Base-by-base conservation (phyloP, 805 yeast species). In the Tetrapisispora iriomotensis region DNA sequence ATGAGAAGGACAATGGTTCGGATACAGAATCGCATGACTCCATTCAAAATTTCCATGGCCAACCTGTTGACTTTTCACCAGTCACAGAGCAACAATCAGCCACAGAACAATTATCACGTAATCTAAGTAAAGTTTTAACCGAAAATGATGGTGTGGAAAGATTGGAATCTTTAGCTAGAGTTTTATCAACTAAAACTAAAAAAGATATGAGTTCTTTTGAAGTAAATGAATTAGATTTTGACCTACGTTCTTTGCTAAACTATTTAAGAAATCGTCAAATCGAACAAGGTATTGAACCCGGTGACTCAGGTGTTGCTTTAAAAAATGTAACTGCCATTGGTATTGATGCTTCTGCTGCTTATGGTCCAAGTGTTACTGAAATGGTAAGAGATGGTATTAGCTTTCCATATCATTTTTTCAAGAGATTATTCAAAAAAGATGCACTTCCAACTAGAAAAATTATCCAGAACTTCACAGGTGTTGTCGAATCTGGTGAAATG, bases 301-400 rank as follows among this genome's bases (percentile, higher is more conserved):
- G 70, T 41, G 67, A 66, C 36, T 66, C 74, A 4, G 82, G 82
- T 56, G 64, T 70, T 36, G 71, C 71, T 3, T 66, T 70, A 49
- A 67, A 60, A 41, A 54, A 59, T 36, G 45, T 70, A 13, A 68
- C 71, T 7, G 67, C 71, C 39, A 60, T 66, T 47, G 75, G 72
- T 57, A 48, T 65, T 38, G 79, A 76, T 45, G 68, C 75, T 17
- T 72, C 74, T 23, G 74, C 74, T 34, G 72, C 74, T 12, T 67
- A 61, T 49, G 72, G 72, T 36, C 72, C 72, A 23, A 64, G 71
- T 14, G 67, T 68, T 23, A 64, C 58, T 24, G 72, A 70, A 50
- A 57, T 67, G 66, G 21, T 59, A 2, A 62, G 71, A 47, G 63
- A 60, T 24, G 34, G 51, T 20, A 40, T 48, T 21, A 46, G 54